Base-by-base conservation (phyloP, 495 filamentous ascomycete genomes). In the Tuber umbilicatum region DNA sequence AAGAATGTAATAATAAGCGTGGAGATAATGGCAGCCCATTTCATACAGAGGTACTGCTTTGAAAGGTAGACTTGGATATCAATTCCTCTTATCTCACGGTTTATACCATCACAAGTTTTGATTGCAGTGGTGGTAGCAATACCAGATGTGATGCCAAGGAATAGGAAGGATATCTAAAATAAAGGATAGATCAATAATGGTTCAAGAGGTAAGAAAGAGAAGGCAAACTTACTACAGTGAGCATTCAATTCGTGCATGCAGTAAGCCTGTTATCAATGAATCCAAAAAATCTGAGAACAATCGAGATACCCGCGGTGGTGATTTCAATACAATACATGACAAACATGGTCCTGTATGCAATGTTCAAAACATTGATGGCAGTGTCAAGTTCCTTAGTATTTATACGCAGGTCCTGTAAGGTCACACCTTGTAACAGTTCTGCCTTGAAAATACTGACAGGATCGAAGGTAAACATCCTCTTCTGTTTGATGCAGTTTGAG, bases 331-430 rank as follows among this genome's bases (percentile, higher is more conserved):
- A 73, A 60, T 80, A 80, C 10, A 70, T 68, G 27, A 82, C 68
- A 77, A 74, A 81, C 80, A 82, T 82, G 19, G 50, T 55, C 55
- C 76, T 78, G 38, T 82, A 82, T 6, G 75, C 81, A 10, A 50
- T 35, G 17, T 80, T 75, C 12, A 82, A 68, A 4, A 75, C 75
- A 9, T 43, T 23, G 27, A 80, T 45, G 2, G 76, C 81, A 0
- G 16, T 9, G 19, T 82, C 41, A 0, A 82, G 75, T 9, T 80
- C 78, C 47, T 73, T 38, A 0, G 72, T 78, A 4, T 78, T 73
- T 31, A 82, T 74, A 21, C 78, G 78, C 16, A 82, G 31, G 60
- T 80, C 74, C 3, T 82, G 55, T 9, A 82, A 47, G 6, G 80
- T 80, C 39, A 80, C 35, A 1, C 72, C 74, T 10, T 55, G 31